Evolutionary conservation across 257 asterid genomes (phyloP).

Genomic region (Forsythia viridissima): DNA sequence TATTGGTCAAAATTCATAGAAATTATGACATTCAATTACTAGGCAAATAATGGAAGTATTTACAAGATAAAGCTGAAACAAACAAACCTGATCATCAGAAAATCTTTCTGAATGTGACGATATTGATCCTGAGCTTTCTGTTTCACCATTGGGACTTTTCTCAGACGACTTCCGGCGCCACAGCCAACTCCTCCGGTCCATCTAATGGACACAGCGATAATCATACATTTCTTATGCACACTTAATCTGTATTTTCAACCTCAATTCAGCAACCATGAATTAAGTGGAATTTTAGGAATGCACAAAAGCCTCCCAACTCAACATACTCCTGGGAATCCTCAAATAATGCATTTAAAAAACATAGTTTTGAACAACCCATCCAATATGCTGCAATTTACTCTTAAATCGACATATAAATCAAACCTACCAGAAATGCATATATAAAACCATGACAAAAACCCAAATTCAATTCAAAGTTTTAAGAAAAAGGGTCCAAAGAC

Average conservation of each 20-base stretch:
- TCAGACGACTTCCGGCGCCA: constrained; percentile 88
- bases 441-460: neutral
- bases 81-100: constrained; percentile 92
- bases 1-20: neutral
- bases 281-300: neutral
- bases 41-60: neutral
- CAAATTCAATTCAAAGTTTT: neutral
- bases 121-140: constrained; percentile 83
- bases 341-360: too few relatives aligned
- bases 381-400: neutral
- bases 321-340: neutral
- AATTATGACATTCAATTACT: neutral
- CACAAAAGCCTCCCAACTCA: constrained; percentile 15
- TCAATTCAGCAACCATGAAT: constrained; percentile 22
- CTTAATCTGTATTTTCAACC: constrained; percentile 7
- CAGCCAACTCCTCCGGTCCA: constrained; percentile 92
- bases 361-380: neutral
- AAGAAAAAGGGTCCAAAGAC: too few relatives aligned
- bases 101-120: constrained; percentile 83
- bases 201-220: constrained; percentile 25
- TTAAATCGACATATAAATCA: constrained; percentile 1
- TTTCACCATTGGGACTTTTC: constrained; percentile 80
- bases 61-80: neutral
- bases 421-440: neutral
- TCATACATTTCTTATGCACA: constrained; percentile 14